Conservation (phyloP, 768 basidiomycete species). For the Macrolepiota fuliginosa region DNA sequence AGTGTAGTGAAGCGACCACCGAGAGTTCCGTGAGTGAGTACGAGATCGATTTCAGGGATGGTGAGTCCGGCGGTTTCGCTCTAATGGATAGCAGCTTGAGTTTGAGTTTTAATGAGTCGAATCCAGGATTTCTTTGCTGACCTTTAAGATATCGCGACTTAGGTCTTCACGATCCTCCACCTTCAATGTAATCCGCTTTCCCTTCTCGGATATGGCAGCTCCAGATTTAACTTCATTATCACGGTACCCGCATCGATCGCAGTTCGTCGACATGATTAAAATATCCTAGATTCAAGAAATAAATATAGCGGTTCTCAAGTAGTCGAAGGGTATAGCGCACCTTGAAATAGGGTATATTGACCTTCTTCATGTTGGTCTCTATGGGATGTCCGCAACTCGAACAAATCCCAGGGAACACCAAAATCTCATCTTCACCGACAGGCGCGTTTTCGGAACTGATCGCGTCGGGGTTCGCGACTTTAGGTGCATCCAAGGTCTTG, state of each 20-base stretch:
- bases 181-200: slow-evolving; percentile 83
- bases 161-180: slow-evolving; percentile 93
- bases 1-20: slow-evolving; percentile 97
- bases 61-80: slow-evolving; percentile 89
- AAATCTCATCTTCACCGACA: slow-evolving; percentile 79
- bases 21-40: slow-evolving; percentile 88
- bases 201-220: slow-evolving; percentile 81
- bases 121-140: slow-evolving; percentile 26
- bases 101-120: not conserved
- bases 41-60: slow-evolving; percentile 94
- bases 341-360: slow-evolving; percentile 97
- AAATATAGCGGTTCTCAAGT: not conserved
- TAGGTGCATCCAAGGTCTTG: slow-evolving; percentile 13
- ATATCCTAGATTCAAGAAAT: slow-evolving; percentile 60
- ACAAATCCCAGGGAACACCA: slow-evolving; percentile 83
- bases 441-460: slow-evolving; percentile 23
- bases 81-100: slow-evolving; percentile 33
- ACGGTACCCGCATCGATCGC: slow-evolving; percentile 90
- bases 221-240: slow-evolving; percentile 99
- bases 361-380: slow-evolving; percentile 93
- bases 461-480: slow-evolving; percentile 15
- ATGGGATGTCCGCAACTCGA: slow-evolving; percentile 83
- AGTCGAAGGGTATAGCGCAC: slow-evolving; percentile 32
- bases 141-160: slow-evolving; percentile 92
- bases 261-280: slow-evolving; percentile 98